Base-by-base conservation (phyloP, 1,139 yeast species). In the Blastobotrys raffinosifermentans region DNA sequence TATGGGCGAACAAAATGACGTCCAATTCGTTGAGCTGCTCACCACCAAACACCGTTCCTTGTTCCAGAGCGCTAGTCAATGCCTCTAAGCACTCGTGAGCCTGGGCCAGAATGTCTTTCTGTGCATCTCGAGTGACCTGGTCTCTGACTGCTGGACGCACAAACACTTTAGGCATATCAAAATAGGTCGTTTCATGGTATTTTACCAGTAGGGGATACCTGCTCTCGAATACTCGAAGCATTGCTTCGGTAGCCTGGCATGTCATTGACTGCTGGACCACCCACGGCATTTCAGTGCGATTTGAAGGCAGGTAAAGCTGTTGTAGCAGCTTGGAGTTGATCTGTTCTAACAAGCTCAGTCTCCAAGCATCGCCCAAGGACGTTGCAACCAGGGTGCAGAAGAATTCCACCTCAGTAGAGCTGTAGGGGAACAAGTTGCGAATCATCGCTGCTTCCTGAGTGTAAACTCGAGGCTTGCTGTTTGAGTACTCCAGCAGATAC, bases 341-440 rank as follows among this genome's bases (percentile, higher is more conserved):
- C 11, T 45, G 38, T 29, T 40, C 42, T 34, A 55, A 38, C 20
- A 58, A 27, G 2, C 51, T 43, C 10, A 50, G 43, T 4, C 50
- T 40, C 64, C 64, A 61, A 4, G 60, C 60, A 31, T 58, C 59
- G 15, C 52, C 47, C 13, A 61, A 40, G 37, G 52, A 43, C 2
- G 52, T 47, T 10, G 50, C 48, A 3, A 60, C 44, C 20, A 58
- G 43, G 1, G 57, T 40, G 21, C 45, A 37, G 44, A 47, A 53
- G 2, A 55, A 39, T 21, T 38, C 13, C 39, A 32, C 17, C 29
- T 26, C 31, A 20, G 32, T 14, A 26, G n/a, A n/a, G n/a, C n/a
- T n/a, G n/a, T n/a, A n/a, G n/a, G n/a, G n/a, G n/a, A n/a, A n/a
- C n/a, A n/a, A n/a, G n/a, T n/a, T n/a, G n/a, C n/a, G n/a, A n/a